Evolutionary conservation across 2,329 filamentous ascomycete genomes (phyloP).

Genomic region (Coniochaeta sp.): DNA sequence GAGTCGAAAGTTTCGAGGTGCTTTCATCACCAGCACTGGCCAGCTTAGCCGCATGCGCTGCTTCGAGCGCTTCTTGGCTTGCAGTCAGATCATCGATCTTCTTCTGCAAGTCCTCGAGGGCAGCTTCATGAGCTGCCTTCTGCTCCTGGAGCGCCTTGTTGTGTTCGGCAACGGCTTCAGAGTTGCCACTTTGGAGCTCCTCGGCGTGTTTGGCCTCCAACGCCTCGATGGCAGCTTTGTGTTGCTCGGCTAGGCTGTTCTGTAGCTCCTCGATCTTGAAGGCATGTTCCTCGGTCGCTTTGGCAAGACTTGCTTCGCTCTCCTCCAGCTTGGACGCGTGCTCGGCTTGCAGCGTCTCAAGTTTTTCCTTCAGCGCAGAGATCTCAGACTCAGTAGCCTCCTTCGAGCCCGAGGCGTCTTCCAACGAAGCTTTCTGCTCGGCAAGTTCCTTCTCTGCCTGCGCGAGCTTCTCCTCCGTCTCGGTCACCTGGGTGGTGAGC

Average conservation of each 20-base stretch:
- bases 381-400: constrained; percentile 42
- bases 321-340: constrained; percentile 30
- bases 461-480: constrained; percentile 43
- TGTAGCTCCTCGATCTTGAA: constrained; percentile 44
- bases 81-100: constrained; percentile 47
- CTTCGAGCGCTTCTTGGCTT: constrained; percentile 37
- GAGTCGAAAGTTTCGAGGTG: constrained; percentile 35
- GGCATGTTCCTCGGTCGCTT: constrained; percentile 39
- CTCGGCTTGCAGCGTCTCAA: constrained; percentile 38
- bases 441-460: constrained; percentile 44
- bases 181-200: constrained; percentile 35
- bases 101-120: constrained; percentile 42
- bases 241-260: constrained; percentile 40
- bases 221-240: constrained; percentile 39
- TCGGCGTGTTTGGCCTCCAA: constrained; percentile 47
- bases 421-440: constrained; percentile 37
- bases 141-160: constrained; percentile 43
- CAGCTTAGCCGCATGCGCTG: constrained; percentile 35
- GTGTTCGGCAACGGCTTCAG: constrained; percentile 36
- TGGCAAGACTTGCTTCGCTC: constrained; percentile 26
- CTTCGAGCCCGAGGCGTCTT: constrained; percentile 40
- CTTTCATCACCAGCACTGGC: constrained; percentile 38
- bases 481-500: constrained; percentile 39
- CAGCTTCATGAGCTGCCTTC: constrained; percentile 40
- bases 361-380: constrained; percentile 38